Evolutionary conservation across 208 protist genomes (phyloP).

Genomic region (Acanthamoeba triangularis): DNA sequence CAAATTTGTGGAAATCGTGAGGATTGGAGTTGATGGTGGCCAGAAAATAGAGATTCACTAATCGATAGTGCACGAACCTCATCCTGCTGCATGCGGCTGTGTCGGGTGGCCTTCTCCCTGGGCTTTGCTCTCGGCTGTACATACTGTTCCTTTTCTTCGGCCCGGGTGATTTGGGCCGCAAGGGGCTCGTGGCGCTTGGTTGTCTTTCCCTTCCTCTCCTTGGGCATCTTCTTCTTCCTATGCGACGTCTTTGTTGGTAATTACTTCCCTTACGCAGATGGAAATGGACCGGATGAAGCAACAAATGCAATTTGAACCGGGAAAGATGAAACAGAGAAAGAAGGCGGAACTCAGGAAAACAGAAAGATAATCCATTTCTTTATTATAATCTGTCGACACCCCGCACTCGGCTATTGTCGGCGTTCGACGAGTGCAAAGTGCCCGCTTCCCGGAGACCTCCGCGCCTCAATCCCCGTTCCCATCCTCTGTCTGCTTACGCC

Average conservation of each 20-base stretch:
- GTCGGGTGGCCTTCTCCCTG: constrained; percentile 8
- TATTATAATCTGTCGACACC: too few relatives aligned
- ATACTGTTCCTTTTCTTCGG: constrained; percentile 11
- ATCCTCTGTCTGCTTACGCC: too few relatives aligned
- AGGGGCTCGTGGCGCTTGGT: constrained; percentile 58
- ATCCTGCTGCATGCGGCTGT: constrained; percentile 41
- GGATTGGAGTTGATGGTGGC: background rate
- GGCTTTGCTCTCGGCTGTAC: constrained; percentile 23
- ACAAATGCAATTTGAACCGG: background rate
- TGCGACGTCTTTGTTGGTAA: background rate
- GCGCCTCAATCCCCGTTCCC: too few relatives aligned
- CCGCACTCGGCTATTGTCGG: too few relatives aligned
- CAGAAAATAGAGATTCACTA: background rate
- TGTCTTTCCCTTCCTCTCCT: constrained; percentile 63
- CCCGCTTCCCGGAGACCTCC: too few relatives aligned
- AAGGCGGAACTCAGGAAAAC: background rate
- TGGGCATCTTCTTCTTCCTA: constrained; percentile 28
- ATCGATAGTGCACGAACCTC: background rate
- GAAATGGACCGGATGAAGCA: background rate
- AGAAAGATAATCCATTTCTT: too few relatives aligned
- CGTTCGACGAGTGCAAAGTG: too few relatives aligned
- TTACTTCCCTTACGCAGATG: background rate
- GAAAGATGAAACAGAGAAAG: background rate
- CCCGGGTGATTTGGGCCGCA: constrained; percentile 34
- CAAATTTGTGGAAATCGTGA: background rate